A percentile compares a stretch with the other conserved stretches of the same genome.
These are phyloP conservation scores for Phaeotremella skinneri DNA, from an alignment of 768 basidiomycete genomes.

Conservation along the genomic window DNA sequence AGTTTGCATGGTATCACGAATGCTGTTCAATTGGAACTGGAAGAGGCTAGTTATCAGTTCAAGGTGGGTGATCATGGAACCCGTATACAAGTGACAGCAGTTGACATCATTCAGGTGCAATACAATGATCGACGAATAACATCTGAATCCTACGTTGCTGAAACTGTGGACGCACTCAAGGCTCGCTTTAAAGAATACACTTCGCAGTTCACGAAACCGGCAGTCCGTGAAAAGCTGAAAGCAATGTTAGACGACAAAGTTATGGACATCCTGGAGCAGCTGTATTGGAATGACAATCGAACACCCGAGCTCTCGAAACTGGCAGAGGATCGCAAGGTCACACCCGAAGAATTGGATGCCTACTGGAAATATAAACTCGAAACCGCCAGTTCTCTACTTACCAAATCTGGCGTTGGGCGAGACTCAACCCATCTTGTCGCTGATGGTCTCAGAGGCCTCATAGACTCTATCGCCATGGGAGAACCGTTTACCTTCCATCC, in stretches of 20 bases:
- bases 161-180: slow-evolving; percentile 92
- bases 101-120: slow-evolving; percentile 42
- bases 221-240: slow-evolving; percentile 84
- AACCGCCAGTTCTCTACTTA: slow-evolving; percentile 85
- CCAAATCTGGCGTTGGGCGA: slow-evolving; percentile 92
- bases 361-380: slow-evolving; percentile 97
- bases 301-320: slow-evolving; percentile 70
- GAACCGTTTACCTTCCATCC: slow-evolving; percentile 94
- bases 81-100: background rate
- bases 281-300: slow-evolving; percentile 94
- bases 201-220: slow-evolving; percentile 78
- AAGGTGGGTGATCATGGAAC: slow-evolving; percentile 74
- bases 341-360: slow-evolving; percentile 70
- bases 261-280: slow-evolving; percentile 93
- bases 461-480: slow-evolving; percentile 79
- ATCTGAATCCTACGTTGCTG: slow-evolving; percentile 95
- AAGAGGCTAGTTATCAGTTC: slow-evolving; percentile 97
- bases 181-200: slow-evolving; percentile 79
- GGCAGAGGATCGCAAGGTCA: slow-evolving; percentile 67
- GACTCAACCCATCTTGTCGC: slow-evolving; percentile 93
- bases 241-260: slow-evolving; percentile 91
- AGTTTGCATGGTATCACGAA: slow-evolving; percentile 95
- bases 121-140: slow-evolving; percentile 87
- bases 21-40: slow-evolving; percentile 92
- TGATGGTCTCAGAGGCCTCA: slow-evolving; percentile 82